Evolutionary conservation across 306 rosid genomes (phyloP).

Genomic region (Lathyrus tuberosus): DNA sequence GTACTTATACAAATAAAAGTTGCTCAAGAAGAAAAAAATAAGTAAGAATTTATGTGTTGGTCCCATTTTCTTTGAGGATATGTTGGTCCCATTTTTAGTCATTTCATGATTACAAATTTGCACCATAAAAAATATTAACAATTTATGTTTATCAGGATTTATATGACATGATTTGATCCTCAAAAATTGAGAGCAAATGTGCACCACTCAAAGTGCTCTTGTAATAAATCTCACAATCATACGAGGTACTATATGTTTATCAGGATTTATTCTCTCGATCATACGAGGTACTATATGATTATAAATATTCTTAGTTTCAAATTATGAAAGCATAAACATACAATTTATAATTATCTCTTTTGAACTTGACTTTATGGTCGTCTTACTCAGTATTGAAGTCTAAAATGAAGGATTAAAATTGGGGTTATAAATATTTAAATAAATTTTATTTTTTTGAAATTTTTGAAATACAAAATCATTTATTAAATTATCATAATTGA

Average conservation of each 20-base stretch:
- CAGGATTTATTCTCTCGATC: neutral
- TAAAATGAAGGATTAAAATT: too few relatives aligned
- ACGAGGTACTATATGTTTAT: constrained; percentile 11
- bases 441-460: too few relatives aligned
- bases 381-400: too few relatives aligned
- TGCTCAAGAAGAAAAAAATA: too few relatives aligned
- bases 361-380: neutral
- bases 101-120: neutral
- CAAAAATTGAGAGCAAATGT: neutral
- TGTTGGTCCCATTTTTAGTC: neutral
- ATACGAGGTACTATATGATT: constrained; percentile 14
- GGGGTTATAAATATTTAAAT: too few relatives aligned
- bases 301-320: constrained; percentile 17
- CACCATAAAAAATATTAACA: neutral
- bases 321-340: neutral
- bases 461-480: too few relatives aligned
- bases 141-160: neutral
- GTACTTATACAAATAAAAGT: too few relatives aligned
- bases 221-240: constrained; percentile 5
- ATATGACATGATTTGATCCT: neutral
- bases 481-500: too few relatives aligned
- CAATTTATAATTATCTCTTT: neutral
- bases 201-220: neutral
- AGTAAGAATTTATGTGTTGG: too few relatives aligned
- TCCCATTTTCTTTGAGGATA: neutral